phyloP scores from a whole-genome alignment of 768 basidiomycete genomes.

The Rhizopogon sp. region DNA sequence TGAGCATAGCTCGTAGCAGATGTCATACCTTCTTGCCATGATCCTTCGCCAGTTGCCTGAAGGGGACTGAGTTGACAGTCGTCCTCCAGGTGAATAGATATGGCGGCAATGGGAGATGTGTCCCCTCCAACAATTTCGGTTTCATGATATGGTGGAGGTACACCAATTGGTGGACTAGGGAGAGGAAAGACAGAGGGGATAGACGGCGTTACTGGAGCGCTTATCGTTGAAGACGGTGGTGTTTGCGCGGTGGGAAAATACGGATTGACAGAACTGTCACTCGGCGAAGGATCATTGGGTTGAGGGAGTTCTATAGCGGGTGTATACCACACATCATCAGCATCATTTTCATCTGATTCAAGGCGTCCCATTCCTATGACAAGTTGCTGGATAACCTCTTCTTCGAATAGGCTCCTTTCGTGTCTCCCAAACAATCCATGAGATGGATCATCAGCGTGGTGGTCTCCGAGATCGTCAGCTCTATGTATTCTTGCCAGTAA shows the following conservation, averaged over 20 bases:
- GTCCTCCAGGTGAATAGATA: slow-evolving; percentile 13
- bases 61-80: slow-evolving; percentile 1
- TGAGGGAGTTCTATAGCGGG: slow-evolving; percentile 25
- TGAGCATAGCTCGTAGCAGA: neutral
- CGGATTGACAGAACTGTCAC: slow-evolving; percentile 33
- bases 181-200: slow-evolving; percentile 7
- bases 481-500: slow-evolving; percentile 66
- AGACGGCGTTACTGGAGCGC: slow-evolving; percentile 17
- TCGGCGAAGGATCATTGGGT: neutral
- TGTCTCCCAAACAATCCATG: slow-evolving; percentile 44
- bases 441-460: slow-evolving; percentile 27
- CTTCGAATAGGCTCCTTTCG: slow-evolving; percentile 66
- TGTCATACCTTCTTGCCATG: neutral
- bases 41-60: neutral
- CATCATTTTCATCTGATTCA: slow-evolving; percentile 39
- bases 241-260: slow-evolving; percentile 46
- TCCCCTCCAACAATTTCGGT: slow-evolving; percentile 12
- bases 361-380: slow-evolving; percentile 87
- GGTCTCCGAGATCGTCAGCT: slow-evolving; percentile 42
- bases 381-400: slow-evolving; percentile 80
- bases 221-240: slow-evolving; percentile 16
- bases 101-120: slow-evolving; percentile 8
- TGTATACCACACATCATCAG: slow-evolving; percentile 26
- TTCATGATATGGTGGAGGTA: slow-evolving; percentile 13
- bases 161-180: slow-evolving; percentile 7